phyloP scores from a whole-genome alignment of 2,329 filamentous ascomycete genomes.

The Bipolaris victoriae region DNA sequence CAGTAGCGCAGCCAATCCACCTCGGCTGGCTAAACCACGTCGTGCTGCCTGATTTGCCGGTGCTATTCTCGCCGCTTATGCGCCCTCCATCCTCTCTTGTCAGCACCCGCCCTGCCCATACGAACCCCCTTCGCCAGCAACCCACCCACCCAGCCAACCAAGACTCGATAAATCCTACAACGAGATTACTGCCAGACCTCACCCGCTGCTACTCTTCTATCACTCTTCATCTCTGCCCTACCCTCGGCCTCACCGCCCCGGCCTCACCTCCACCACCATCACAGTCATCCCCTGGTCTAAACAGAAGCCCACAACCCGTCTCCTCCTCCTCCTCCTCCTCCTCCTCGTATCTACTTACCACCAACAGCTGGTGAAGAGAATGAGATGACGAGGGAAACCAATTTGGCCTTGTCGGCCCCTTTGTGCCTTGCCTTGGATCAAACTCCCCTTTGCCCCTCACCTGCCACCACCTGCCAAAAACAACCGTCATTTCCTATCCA shows the following conservation, averaged over 20 bases:
- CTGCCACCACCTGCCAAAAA: background rate
- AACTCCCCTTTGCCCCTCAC: background rate
- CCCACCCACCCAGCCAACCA: background rate
- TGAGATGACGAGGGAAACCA: background rate
- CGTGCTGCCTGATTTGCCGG: constrained; percentile 4
- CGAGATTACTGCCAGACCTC: background rate
- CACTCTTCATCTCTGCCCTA: too few relatives aligned
- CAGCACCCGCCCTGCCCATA: background rate
- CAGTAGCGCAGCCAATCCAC: constrained; percentile 11
- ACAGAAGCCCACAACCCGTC: background rate
- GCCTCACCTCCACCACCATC: too few relatives aligned
- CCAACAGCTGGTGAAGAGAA: too few relatives aligned
- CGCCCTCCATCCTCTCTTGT: constrained; percentile 5
- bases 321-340: background rate
- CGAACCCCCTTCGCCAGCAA: too few relatives aligned
- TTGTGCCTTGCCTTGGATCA: background rate
- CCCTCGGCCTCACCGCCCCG: too few relatives aligned
- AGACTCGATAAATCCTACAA: background rate
- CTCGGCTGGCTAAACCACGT: constrained; percentile 7
- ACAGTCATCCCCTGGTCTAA: background rate
- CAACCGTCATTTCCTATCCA: background rate
- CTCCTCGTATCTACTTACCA: background rate
- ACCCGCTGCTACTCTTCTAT: too few relatives aligned
- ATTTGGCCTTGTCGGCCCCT: background rate
- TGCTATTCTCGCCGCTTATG: constrained; percentile 9